Conservation (phyloP, 495 filamentous ascomycete genomes). For the Penicillium longicatenatum region DNA sequence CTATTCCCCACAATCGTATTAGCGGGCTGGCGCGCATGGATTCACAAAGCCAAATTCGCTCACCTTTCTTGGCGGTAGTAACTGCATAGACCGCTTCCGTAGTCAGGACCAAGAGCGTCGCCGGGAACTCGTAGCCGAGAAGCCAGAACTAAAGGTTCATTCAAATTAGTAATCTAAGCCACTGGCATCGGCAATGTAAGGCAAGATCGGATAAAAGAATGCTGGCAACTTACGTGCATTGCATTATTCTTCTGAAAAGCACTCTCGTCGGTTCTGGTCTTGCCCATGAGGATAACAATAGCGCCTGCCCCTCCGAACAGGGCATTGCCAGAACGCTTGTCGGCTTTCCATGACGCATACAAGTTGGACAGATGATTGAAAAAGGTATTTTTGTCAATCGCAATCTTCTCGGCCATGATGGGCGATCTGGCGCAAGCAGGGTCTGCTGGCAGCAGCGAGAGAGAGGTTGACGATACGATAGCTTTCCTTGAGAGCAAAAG, state of each 20-base stretch:
- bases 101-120: constrained; percentile 90
- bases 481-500: background rate
- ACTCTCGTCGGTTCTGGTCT: constrained; percentile 76
- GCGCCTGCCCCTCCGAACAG: constrained; percentile 83
- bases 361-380: constrained; percentile 88
- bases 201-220: background rate
- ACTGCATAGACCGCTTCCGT: constrained; percentile 84
- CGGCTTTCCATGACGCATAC: constrained; percentile 87
- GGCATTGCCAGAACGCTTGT: constrained; percentile 76
- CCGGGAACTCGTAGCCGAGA: constrained; percentile 97
- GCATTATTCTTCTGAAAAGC: constrained; percentile 93
- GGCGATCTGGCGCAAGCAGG: constrained; percentile 19
- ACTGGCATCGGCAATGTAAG: background rate
- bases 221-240: constrained; percentile 71
- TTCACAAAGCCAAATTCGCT: constrained; percentile 32
- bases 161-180: constrained; percentile 7
- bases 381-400: constrained; percentile 89
- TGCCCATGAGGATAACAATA: constrained; percentile 88
- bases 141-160: constrained; percentile 79
- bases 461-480: constrained; percentile 5
- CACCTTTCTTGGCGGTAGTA: constrained; percentile 94
- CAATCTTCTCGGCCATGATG: constrained; percentile 67
- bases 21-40: background rate
- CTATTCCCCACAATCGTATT: constrained; percentile 43
- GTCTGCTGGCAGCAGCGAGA: constrained; percentile 20